Evolutionary conservation across 2,329 filamentous ascomycete genomes (phyloP).

Genomic region (Dothideomycetes sp.): DNA sequence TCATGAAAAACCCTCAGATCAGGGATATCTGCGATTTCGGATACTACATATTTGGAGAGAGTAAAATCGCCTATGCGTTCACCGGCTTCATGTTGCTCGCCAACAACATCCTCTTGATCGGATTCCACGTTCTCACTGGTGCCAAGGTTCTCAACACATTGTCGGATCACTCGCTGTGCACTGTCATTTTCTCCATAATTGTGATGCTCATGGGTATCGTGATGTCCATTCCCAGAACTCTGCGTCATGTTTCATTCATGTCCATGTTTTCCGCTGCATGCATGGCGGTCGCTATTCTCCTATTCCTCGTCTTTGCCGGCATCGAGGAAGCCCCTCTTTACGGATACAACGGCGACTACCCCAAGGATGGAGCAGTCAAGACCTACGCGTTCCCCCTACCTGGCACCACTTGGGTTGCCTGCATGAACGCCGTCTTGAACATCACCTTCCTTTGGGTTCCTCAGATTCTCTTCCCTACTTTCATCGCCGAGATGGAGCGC

Average conservation of each 20-base stretch:
- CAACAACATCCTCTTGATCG: constrained; percentile 41
- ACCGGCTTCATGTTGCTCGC: constrained; percentile 37
- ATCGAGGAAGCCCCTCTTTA: constrained; percentile 33
- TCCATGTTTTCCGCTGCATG: constrained; percentile 38
- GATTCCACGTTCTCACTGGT: constrained; percentile 39
- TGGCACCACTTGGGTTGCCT: constrained; percentile 35
- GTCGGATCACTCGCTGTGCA: constrained; percentile 37
- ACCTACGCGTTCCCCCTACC: constrained; percentile 38
- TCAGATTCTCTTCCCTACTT: constrained; percentile 41
- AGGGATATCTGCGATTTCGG: constrained; percentile 40
- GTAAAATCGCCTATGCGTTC: constrained; percentile 33
- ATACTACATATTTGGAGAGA: constrained; percentile 36
- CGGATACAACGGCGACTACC: constrained; percentile 37
- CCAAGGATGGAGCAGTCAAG: constrained; percentile 29
- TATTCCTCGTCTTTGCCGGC: constrained; percentile 39
- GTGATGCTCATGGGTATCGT: constrained; percentile 35
- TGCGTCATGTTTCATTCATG: constrained; percentile 40
- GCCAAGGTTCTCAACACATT: constrained; percentile 40
- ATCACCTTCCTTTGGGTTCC: constrained; percentile 41
- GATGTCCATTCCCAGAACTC: constrained; percentile 34
- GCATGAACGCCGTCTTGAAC: constrained; percentile 40
- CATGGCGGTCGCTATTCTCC: constrained; percentile 38
- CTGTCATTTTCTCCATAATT: constrained; percentile 38
- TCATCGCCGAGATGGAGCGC: constrained; percentile 40
- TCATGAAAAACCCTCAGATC: constrained; percentile 42